Evolutionary conservation across 352 stramenopile genomes (phyloP).

Genomic region (Phytophthora cryptogea): DNA sequence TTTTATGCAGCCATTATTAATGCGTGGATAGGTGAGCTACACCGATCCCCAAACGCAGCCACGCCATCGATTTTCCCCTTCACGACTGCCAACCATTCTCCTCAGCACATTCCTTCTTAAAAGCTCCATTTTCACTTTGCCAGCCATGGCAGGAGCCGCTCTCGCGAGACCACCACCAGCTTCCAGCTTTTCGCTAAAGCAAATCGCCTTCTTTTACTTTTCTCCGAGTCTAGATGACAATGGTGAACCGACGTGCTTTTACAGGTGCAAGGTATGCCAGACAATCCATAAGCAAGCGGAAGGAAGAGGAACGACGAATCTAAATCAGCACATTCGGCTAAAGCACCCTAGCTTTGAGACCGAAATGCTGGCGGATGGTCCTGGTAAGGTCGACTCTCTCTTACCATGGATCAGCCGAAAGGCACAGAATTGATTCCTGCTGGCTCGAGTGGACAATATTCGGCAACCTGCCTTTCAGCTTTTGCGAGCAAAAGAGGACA

Average conservation of each 20-base stretch:
- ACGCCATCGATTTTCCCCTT: too few relatives aligned
- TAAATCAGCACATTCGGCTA: constrained; percentile 4
- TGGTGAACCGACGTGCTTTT: not conserved
- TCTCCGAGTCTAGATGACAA: not conserved
- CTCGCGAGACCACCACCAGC: not conserved
- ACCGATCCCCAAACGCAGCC: not conserved
- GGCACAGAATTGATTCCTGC: constrained; percentile 10
- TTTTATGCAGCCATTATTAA: constrained; percentile 11
- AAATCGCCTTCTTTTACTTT: not conserved
- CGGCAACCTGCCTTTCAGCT: constrained; percentile 8
- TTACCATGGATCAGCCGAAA: constrained; percentile 11
- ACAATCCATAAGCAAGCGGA: not conserved
- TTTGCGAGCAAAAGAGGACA: constrained; percentile 6
- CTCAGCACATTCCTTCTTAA: not conserved
- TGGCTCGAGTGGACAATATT: constrained; percentile 9
- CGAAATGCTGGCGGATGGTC: constrained; percentile 2
- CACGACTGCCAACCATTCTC: not conserved
- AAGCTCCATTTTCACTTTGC: not conserved
- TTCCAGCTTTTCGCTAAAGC: not conserved
- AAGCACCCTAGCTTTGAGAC: constrained; percentile 4
- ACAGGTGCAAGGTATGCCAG: not conserved
- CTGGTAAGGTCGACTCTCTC: constrained; percentile 1
- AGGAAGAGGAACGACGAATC: constrained; percentile 2
- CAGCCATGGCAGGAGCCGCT: not conserved
- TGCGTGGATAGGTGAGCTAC: not conserved